Evolutionary conservation across 75 land plant genomes (phyloP).

Genomic region (Sequoia sempervirens): DNA sequence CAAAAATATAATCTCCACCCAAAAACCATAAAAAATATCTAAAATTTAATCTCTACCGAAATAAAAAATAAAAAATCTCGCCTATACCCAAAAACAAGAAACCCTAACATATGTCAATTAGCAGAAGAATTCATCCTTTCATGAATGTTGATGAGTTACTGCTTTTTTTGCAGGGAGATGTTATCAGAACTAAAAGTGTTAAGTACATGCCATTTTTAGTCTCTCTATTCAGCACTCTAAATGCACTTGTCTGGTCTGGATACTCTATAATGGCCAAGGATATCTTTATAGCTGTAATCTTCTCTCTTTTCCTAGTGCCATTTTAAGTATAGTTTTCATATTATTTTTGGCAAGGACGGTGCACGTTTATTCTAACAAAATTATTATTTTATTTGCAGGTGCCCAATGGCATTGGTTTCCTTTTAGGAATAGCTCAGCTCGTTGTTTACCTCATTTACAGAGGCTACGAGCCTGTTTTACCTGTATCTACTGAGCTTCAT

Average conservation of each 20-base stretch:
- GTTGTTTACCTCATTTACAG: conserved; percentile 1
- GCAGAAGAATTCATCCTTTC: neutral
- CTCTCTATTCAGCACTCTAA: neutral
- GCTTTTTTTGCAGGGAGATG: conserved; percentile 10
- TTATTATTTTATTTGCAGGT: neutral
- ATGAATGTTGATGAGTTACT: neutral
- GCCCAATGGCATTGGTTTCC: conserved; percentile 5
- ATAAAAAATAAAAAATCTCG: too few species aligned
- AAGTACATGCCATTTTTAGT: conserved; percentile 29
- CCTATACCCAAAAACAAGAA: neutral
- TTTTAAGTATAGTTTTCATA: neutral
- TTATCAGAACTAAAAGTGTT: conserved; percentile 21
- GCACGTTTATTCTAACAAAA: neutral
- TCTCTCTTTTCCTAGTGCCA: neutral
- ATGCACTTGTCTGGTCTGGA: neutral
- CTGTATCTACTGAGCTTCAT: too few species aligned
- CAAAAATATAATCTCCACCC: too few species aligned
- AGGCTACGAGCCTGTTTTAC: neutral
- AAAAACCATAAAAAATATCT: too few species aligned
- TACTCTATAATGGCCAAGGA: neutral
- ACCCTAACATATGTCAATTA: neutral
- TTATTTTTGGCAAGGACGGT: too few species aligned
- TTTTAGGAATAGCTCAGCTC: neutral
- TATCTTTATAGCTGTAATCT: conserved; percentile 3
- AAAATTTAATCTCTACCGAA: too few species aligned